Conservation (phyloP, 2,329 filamentous ascomycete species). For the Amauroascus verrucosus region DNA sequence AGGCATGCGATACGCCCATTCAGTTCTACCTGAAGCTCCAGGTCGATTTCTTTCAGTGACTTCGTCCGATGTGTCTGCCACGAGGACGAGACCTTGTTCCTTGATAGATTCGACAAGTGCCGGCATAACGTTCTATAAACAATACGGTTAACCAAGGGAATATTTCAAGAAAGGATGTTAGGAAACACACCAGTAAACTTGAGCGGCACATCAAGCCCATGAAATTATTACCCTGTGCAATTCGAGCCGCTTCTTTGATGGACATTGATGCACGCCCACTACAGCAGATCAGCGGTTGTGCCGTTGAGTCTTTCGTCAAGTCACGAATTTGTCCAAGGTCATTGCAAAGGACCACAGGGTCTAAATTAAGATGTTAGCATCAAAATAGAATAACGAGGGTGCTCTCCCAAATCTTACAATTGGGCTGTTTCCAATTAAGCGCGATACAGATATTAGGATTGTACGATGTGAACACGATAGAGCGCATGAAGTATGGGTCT, state of each 20-base stretch:
- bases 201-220: constrained; percentile 94
- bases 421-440: constrained; percentile 98
- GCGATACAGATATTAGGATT: constrained; percentile 84
- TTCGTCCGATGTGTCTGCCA: constrained; percentile 71
- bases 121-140: constrained; percentile 71
- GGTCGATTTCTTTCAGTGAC: constrained; percentile 21
- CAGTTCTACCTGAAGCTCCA: constrained; percentile 20
- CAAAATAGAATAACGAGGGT: too few relatives aligned
- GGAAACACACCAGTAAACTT: constrained; percentile 62
- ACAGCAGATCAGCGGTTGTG: constrained; percentile 40
- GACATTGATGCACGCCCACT: constrained; percentile 68
- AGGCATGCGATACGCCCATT: constrained; percentile 48
- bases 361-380: constrained; percentile 28
- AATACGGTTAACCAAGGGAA: constrained; percentile 1
- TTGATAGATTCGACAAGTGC: constrained; percentile 89
- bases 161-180: not conserved
- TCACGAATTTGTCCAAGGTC: constrained; percentile 57
- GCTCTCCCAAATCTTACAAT: constrained; percentile 49
- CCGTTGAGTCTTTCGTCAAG: constrained; percentile 27
- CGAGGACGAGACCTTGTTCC: constrained; percentile 80
- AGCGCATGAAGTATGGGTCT: constrained; percentile 64
- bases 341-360: constrained; percentile 90
- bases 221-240: constrained; percentile 91
- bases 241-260: constrained; percentile 87
- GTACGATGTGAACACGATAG: constrained; percentile 88